A percentile compares a stretch with the other conserved stretches of the same genome.
Evolutionary conservation across 1,284 basidiomycete species (phyloP).

Genomic region (Ceratorhiza oryzae-sativae): DNA sequence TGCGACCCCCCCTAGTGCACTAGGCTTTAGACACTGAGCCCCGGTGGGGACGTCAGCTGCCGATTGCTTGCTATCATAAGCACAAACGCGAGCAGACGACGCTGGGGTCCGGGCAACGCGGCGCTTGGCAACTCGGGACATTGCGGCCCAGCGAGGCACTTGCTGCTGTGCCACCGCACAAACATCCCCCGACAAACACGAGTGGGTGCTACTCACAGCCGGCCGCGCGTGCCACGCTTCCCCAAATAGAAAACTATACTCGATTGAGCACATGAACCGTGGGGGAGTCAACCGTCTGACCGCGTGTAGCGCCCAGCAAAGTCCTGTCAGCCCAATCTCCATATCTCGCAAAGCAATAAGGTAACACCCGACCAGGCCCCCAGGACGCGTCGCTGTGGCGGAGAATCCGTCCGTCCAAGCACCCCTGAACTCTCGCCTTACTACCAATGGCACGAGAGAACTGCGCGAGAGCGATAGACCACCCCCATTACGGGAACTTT

Average conservation of each 20-base stretch:
- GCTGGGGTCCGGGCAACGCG: neutral
- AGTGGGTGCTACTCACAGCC: constrained; percentile 24
- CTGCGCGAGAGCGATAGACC: constrained; percentile 65
- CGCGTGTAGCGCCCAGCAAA: constrained; percentile 18
- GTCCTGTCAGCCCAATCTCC: neutral
- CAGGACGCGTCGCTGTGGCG: constrained; percentile 50
- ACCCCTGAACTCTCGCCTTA: constrained; percentile 80
- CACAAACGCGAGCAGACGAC: neutral
- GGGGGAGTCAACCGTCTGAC: neutral
- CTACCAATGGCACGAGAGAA: constrained; percentile 45
- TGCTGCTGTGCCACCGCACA: no score
- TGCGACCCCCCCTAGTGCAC: neutral
- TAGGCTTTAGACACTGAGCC: neutral
- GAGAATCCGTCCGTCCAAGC: constrained; percentile 84
- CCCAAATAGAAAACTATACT: constrained; percentile 7
- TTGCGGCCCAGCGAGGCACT: no score
- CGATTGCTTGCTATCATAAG: constrained; percentile 6
- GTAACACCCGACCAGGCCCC: constrained; percentile 4
- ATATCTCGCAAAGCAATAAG: neutral
- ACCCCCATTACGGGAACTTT: constrained; percentile 70
- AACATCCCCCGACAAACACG: constrained; percentile 18
- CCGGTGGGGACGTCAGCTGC: neutral
- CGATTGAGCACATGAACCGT: neutral
- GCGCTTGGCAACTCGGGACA: no score
- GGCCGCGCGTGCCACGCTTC: constrained; percentile 21